A percentile compares a stretch with the other conserved stretches of the same genome.
These are phyloP conservation scores for Eimeria necatrix DNA, from an alignment of 169 alveolate species.

Conservation along the genomic window DNA sequence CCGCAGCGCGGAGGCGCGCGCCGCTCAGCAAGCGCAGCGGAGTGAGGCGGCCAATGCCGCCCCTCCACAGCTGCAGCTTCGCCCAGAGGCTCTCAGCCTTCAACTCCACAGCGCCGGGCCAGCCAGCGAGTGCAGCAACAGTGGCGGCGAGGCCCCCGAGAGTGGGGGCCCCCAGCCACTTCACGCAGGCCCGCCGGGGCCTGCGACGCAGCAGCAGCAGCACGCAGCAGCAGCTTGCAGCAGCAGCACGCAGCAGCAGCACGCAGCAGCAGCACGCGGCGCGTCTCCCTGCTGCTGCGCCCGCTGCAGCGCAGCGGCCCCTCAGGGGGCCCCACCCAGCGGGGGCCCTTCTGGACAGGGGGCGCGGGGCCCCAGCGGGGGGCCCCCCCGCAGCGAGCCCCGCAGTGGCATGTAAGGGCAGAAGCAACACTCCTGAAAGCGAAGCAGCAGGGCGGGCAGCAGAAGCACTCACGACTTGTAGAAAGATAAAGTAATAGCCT, in stretches of 20 bases:
- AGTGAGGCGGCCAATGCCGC: not conserved
- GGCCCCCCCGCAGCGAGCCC: no score
- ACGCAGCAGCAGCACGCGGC: not conserved
- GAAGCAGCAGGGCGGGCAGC: no score
- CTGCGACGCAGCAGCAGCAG: not conserved
- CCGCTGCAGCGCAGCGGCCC: not conserved
- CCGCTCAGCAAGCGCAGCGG: not conserved
- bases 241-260: not conserved
- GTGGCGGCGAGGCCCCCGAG: not conserved
- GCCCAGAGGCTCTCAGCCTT: not conserved
- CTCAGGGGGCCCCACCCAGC: no score
- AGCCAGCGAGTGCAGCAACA: constrained; percentile 10
- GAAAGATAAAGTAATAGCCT: not conserved
- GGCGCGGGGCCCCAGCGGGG: no score
- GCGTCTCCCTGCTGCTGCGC: not conserved
- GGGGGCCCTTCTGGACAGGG: no score
- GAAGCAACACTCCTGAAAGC: no score
- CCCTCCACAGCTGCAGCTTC: not conserved
- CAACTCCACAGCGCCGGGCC: not conserved
- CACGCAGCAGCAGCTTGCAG: not conserved
- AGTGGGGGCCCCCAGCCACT: not conserved
- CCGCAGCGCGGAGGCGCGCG: not conserved
- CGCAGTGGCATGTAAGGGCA: no score
- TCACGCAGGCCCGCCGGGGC: constrained; percentile 1
- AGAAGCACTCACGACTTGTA: constrained; percentile 3